Base-by-base conservation (phyloP, 306 rosid genomes). In the Begonia masoniana region DNA sequence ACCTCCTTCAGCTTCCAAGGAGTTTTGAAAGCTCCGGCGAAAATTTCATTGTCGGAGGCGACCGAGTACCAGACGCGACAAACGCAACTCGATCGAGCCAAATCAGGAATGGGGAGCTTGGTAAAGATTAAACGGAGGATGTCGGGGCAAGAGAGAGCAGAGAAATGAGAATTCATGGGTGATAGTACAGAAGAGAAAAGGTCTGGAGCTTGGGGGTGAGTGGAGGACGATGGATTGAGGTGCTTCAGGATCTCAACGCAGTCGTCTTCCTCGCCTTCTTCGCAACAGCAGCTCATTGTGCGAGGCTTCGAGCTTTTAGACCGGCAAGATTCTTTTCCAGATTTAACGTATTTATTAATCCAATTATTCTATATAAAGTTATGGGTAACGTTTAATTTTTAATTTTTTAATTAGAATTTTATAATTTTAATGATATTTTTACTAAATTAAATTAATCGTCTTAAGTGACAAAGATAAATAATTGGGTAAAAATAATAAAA, bases 41-140 rank as follows among this genome's bases (percentile, higher is more conserved):
- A 56, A 48, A 91, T 70, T 19, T 79, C 96, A 51, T 74, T 63
- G 47, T 82, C 88, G 48, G 97, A 86, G 45, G 99, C 96, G 4
- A 86, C 88, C 1, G 86, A 83, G 69, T 72, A 72, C 99, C 99
- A 91, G 48, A 78, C 51, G 4, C 88, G 92, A 76, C 79, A 77
- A 39, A 91, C 94, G 84, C 94, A 83, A 54, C 88, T 75, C 48
- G 88, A 57, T 10, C 92, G 92, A 9, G 88, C 83, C 58, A 91
- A 83, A 67, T 86, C 96, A 7, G 78, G 77, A 42, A 79, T 57
- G 1, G 84, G 72, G 48, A 91, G 96, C 56, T 81, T 79, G 71
- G 73, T 57, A 68, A 91, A 82, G 77, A 91, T 86, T 60, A 76
- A 51, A 23, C 82, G 92, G 61, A 91, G 96, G 51, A 62, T 77